These are phyloP conservation scores for Cercospora sojina DNA, from an alignment of 2,329 filamentous ascomycete species.

Conservation along the genomic window DNA sequence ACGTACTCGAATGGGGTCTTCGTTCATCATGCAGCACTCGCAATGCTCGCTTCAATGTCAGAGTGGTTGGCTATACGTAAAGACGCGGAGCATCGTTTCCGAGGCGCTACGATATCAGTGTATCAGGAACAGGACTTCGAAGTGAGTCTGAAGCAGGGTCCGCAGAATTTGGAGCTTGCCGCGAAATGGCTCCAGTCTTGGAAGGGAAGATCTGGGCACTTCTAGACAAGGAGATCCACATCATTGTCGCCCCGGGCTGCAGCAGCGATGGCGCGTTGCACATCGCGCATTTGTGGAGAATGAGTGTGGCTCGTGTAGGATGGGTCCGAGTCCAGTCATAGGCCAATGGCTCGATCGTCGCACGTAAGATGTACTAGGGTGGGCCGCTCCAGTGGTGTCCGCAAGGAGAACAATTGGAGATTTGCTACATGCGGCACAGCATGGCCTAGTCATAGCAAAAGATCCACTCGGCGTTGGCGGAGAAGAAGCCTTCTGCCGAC, in stretches of 20 bases:
- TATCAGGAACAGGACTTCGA: background rate
- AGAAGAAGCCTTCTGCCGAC: background rate
- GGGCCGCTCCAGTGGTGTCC: background rate
- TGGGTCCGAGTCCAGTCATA: background rate
- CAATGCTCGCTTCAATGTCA: background rate
- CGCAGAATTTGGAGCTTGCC: background rate
- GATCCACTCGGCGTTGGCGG: background rate
- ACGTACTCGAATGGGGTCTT: background rate
- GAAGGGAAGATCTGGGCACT: background rate
- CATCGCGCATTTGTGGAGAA: background rate
- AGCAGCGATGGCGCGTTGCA: background rate
- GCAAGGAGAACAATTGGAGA: background rate
- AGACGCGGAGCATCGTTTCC: background rate
- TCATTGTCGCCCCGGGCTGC: background rate
- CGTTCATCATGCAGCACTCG: background rate
- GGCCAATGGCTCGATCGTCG: background rate
- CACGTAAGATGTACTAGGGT: background rate
- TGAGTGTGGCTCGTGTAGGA: background rate
- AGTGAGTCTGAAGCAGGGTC: background rate
- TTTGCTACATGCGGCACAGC: background rate
- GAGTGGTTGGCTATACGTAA: background rate
- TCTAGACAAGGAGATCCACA: background rate
- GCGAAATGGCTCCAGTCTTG: background rate
- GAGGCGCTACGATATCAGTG: background rate
- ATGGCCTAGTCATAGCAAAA: background rate